phyloP scores from a whole-genome alignment of 306 rosid species.

The Casuarina cunninghamiana region DNA sequence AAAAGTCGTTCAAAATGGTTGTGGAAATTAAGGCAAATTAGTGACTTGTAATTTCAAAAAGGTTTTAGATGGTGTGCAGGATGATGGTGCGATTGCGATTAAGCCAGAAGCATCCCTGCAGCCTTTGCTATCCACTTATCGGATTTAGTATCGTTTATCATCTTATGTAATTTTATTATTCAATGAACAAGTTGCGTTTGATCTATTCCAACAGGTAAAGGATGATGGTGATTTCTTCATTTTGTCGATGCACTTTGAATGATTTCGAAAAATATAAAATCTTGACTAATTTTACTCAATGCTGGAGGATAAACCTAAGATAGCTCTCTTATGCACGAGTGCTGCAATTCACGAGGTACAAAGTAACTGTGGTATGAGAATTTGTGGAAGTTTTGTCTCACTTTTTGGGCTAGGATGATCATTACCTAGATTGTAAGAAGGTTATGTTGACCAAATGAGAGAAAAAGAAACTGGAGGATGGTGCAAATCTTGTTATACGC shows the following conservation, averaged over 20 bases:
- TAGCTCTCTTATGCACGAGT: constrained; percentile 70
- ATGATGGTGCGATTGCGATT: not conserved
- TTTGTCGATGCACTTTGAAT: constrained; percentile 68
- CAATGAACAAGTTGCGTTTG: not conserved
- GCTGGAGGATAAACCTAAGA: constrained; percentile 68
- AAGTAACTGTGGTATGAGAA: not conserved
- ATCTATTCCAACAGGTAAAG: constrained; percentile 40
- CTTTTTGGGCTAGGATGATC: constrained; percentile 16
- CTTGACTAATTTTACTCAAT: constrained; percentile 49
- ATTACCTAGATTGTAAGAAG: constrained; percentile 42
- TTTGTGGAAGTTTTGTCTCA: constrained; percentile 6
- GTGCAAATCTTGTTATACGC: constrained; percentile 59
- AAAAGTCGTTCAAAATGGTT: not conserved
- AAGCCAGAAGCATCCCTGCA: not conserved
- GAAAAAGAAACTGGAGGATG: constrained; percentile 40
- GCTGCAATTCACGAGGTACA: constrained; percentile 76
- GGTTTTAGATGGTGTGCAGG: not conserved
- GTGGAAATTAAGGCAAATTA: not conserved
- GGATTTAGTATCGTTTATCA: not conserved
- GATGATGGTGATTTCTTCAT: constrained; percentile 46
- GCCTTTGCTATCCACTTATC: not conserved
- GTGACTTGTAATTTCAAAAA: not conserved
- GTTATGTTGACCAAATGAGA: constrained; percentile 51
- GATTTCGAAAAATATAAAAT: constrained; percentile 44
- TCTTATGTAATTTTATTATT: not conserved